phyloP scores from a whole-genome alignment of 768 basidiomycete species.

The Trametes villosa region DNA sequence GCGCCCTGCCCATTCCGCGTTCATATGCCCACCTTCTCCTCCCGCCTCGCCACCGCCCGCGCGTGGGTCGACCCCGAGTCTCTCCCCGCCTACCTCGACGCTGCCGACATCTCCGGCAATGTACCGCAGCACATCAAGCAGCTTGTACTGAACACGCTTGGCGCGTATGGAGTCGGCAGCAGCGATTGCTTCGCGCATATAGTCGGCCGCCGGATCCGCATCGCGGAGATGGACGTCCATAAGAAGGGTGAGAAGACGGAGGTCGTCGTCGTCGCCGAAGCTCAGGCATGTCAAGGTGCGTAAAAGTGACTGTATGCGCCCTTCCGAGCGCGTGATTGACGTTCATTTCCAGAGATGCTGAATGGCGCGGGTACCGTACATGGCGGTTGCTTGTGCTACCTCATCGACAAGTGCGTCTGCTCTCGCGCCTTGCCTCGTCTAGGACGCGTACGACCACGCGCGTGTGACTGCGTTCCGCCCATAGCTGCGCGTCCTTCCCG shows the following conservation, averaged over 20 bases:
- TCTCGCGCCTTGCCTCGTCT: neutral
- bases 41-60: conserved; percentile 28
- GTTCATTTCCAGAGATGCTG: conserved; percentile 59
- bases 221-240: conserved; percentile 61
- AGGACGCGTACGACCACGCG: neutral
- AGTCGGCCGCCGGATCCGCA: conserved; percentile 62
- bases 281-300: conserved; percentile 65
- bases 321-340: too few relatives aligned
- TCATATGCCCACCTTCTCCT: conserved; percentile 15
- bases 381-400: conserved; percentile 74
- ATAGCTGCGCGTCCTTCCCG: conserved; percentile 68
- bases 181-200: conserved; percentile 63
- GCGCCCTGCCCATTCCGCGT: too few relatives aligned
- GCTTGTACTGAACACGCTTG: conserved; percentile 68
- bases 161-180: conserved; percentile 71
- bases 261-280: conserved; percentile 64
- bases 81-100: conserved; percentile 61
- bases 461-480: neutral
- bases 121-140: conserved; percentile 66
- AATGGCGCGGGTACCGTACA: conserved; percentile 79
- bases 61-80: conserved; percentile 68
- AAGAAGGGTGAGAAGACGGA: conserved; percentile 54
- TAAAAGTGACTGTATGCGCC: neutral
- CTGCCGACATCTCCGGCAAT: conserved; percentile 63
- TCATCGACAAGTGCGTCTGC: conserved; percentile 66